Evolutionary conservation across 2,329 filamentous ascomycete species (phyloP), one percentile per base, ranked within the genome.

Genomic region (Eurotiales sp.): DNA sequence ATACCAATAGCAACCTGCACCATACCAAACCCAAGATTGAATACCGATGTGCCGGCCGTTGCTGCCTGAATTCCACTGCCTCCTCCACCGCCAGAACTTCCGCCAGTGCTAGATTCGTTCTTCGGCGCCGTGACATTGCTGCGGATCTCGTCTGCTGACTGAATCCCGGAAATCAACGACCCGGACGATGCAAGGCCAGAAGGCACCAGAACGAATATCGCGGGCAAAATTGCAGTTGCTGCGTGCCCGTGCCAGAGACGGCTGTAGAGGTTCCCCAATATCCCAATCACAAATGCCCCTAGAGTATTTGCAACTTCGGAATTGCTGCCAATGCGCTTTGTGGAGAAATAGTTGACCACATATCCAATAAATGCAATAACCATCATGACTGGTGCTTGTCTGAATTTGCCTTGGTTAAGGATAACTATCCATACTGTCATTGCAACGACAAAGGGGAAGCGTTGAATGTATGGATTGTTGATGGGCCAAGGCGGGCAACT

Each of bases 201-300:
- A 0, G 81, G 81, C 1, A 84, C 80, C 55, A 82, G 80, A 2
- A 83, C 78, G 57, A 93, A 95, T 58, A 96, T 93, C 10, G 86
- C 90, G 0, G 90, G 90, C 8, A 95, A 74, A 77, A 95, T 88
- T 3, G 87, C 86, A 0, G 88, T 88, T 0, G 89, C 89, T 0
- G 90, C 90, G 3, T 95, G 80, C 1, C 86, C 87, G 64, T 90
- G 89, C 17, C 85, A 67, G 29, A 76, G 61, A 3, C 88, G 80
- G 8, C 85, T 85, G 70, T 92, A 91, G 2, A 90, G 64, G 58
- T 93, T 93, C 8, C 87, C 87, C 37, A 90, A 71, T 27, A 90
- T 79, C 14, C 89, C 88, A 17, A 93, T 83, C 0, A 81, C 80
- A 46, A 93, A 77, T 0, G 89, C 87, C 23, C 87, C 87, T 2